A percentile compares a stretch with the other conserved stretches of the same genome.
These are phyloP conservation scores for Phytophthora aleatoria DNA, from an alignment of 352 stramenopile genomes.

Conservation along the genomic window DNA sequence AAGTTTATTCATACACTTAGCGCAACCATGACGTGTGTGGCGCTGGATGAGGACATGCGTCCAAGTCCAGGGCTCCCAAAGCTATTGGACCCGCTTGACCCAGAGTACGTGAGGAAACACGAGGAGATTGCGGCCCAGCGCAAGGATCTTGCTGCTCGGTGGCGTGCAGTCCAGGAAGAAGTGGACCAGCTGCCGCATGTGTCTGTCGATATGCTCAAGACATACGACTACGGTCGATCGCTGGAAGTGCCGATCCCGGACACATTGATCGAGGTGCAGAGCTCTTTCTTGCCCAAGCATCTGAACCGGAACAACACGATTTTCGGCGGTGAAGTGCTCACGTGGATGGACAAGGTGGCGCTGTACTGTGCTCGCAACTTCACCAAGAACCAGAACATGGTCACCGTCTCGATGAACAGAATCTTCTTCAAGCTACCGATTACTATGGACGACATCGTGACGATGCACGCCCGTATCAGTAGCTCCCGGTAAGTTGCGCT, in stretches of 20 bases:
- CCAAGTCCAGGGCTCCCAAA: constrained; percentile 57
- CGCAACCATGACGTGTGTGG: constrained; percentile 76
- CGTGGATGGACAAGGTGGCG: constrained; percentile 8
- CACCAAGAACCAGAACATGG: constrained; percentile 10
- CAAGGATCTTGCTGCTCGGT: constrained; percentile 63
- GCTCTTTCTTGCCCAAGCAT: constrained; percentile 3
- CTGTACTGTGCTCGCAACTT: not conserved
- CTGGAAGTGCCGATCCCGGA: constrained; percentile 59
- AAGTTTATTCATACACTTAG: constrained; percentile 72
- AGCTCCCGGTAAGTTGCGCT: not conserved
- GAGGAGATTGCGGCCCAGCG: constrained; percentile 63
- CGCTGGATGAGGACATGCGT: constrained; percentile 67
- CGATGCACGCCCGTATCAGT: not conserved
- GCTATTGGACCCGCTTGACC: constrained; percentile 44
- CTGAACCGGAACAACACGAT: constrained; percentile 5
- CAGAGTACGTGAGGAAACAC: constrained; percentile 53
- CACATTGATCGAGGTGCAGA: constrained; percentile 76
- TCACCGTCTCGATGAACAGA: constrained; percentile 6
- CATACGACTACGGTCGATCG: constrained; percentile 40
- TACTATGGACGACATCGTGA: not conserved
- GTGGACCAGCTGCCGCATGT: constrained; percentile 67
- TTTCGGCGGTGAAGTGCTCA: constrained; percentile 4
- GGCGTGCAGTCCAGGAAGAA: constrained; percentile 67
- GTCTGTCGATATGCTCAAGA: constrained; percentile 66
- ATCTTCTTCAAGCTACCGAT: constrained; percentile 4